Evolutionary conservation across 2,329 filamentous ascomycete species (phyloP), one percentile per base, ranked within the genome.

Genomic region (Davidsoniella eucalypti): DNA sequence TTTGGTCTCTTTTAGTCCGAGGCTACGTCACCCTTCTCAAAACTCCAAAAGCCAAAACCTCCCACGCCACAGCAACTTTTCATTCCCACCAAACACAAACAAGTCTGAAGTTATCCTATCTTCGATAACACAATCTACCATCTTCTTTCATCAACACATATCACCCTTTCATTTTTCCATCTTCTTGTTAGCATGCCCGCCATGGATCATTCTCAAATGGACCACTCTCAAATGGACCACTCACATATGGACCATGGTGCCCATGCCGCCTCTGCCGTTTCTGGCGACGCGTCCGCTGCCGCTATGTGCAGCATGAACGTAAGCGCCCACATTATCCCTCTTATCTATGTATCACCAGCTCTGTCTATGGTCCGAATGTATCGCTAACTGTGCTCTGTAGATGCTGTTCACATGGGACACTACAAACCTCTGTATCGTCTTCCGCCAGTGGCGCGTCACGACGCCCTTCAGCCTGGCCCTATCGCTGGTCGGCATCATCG

Each of bases 391-490:
- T 36, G 16, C 41, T 46, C 23, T 12, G 42, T 50, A 94, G 87
- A 96, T 95, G 90, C 79, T 96, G 57, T 98, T 98, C 71, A 96
- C 87, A 54, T 98, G 90, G 90, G 79, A 87, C 64, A 90, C 88
- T 2, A 77, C 73, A 51, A 84, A 96, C 67, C 85, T 98, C 56
- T 98, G 92, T 74, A 93, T 98, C 65, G 78, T 98, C 65, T 98
- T 96, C 72, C 75, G 74, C 58, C 78, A 81, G 66, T 98, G 92
- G 92, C 88, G 85, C 67, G 69, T 98, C 64, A 80, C 75, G 55
- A 80, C 81, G 54, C 80, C 80, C 2, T 60, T 76, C 48, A 83
- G 83, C 33, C 81, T 98, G 52, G 59, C 95, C 63, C 64, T 87
- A 60, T 94, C 90, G 25, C 80, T 98, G 54, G 59, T 92, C 57